Evolutionary conservation across 2,329 filamentous ascomycete species (phyloP).

Genomic region (Botrytis elliptica): DNA sequence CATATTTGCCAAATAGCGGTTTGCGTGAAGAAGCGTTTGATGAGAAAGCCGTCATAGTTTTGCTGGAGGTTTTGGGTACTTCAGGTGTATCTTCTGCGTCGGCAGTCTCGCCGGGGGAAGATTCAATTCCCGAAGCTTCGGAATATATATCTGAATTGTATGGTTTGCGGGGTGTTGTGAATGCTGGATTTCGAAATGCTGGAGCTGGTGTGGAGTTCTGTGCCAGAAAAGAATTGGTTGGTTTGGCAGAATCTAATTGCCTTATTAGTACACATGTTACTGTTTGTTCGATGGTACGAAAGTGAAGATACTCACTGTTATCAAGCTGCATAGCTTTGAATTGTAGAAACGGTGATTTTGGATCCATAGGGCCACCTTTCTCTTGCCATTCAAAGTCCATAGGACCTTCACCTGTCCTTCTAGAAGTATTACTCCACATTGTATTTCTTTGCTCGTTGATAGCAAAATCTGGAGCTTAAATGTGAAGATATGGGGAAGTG

Average conservation of each 20-base stretch:
- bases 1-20: conserved; percentile 45
- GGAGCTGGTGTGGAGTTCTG: conserved; percentile 50
- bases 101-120: conserved; percentile 56
- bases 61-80: conserved; percentile 50
- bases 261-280: neutral
- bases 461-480: conserved; percentile 5
- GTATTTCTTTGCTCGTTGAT: neutral
- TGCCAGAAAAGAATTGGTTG: conserved; percentile 43
- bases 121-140: conserved; percentile 57
- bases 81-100: conserved; percentile 52
- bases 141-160: conserved; percentile 54
- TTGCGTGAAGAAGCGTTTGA: conserved; percentile 49
- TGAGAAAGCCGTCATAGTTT: conserved; percentile 50
- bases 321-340: conserved; percentile 41
- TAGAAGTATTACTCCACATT: conserved; percentile 47
- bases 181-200: conserved; percentile 62
- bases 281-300: neutral
- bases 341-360: conserved; percentile 60
- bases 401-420: conserved; percentile 57
- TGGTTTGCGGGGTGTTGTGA: conserved; percentile 61
- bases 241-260: conserved; percentile 43
- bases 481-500: neutral
- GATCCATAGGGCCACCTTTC: conserved; percentile 53
- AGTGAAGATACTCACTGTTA: conserved; percentile 31
- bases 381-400: conserved; percentile 69